Evolutionary conservation across 805 yeast species (phyloP), one percentile per base, ranked within the genome.

Genomic region (Candida qinlingensis): DNA sequence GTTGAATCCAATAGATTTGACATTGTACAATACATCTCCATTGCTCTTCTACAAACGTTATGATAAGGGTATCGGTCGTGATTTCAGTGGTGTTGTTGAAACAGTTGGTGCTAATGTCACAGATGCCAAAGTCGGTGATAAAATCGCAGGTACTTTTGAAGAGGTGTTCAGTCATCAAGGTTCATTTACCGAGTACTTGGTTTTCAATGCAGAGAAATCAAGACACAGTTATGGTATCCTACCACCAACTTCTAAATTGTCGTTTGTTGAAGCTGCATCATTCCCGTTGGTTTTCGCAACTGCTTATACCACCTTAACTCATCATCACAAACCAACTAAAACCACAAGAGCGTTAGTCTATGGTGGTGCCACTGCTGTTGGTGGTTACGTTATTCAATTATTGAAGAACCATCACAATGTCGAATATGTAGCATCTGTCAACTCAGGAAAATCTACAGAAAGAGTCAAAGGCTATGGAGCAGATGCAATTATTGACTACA

Each of bases 311-410:
- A 61, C 75, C 31, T 59, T 61, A 7, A 50, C 58, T 6, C 54
- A 57, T 29, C 60, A 61, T 4, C 69, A 71, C 48, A 62, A 65
- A 34, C 65, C 77, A 25, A 69, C 67, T 37, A 69, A 70, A 9
- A 65, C 68, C 12, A 69, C 79, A 5, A 75, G 72, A 49, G 77
- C 85, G 4, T 69, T 86, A 42, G 73, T 87, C 25, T 68, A 85
- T 42, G 96, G 96, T 37, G 92, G 85, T 28, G 82, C 86, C 7
- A 81, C 95, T 1, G 67, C 83, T 11, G 90, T 85, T 12, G 90
- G 91, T 26, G 61, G 73, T 30, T 73, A 70, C 50, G 70, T 75
- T 4, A 68, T 79, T 35, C 87, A 82, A 62, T 62, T 85, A 38
- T 79, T 83, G 8, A 82, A 77, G 61, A 62, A 73, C 37, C 61